Evolutionary conservation across 192 early-diverging fungal genomes (phyloP), one percentile per base, ranked within the genome.

Genomic region (Umbelopsis vinacea): DNA sequence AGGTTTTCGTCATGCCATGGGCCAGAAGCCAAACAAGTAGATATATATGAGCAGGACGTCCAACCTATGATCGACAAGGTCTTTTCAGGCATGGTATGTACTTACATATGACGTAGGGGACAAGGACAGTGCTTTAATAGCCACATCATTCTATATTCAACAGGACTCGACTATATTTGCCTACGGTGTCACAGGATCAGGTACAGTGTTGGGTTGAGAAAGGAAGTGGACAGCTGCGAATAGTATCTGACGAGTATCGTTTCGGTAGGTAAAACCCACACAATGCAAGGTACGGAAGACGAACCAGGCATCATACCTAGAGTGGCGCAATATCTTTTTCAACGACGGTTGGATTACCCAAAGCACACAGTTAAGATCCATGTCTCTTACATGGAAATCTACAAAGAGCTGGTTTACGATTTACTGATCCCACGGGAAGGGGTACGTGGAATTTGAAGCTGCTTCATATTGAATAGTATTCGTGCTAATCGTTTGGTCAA

Each of bases 121-220:
- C 22, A 68, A n/a, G 17, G 22, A 19, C 23, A 22, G 26, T 22
- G 22, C 0, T 11, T 21, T 19, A 37, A n/a, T 24, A 52, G 46
- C 38, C 26, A 23, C 3, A 12, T 33, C 6, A 5, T 2, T 69
- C n/a, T 29, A 14, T 38, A 45, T 8, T 54, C 43, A 21, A 14
- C 67, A 76, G 75, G 83, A 89, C 21, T 85, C 88, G 0, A 91
- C 90, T 0, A 87, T 91, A 52, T 91, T 91, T 71, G 88, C 87
- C 70, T 91, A 90, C 53, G 89, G 89, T 26, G 87, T 89, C 33
- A 91, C 88, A 1, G 89, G 89, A 0, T 88, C 88, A 3, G 87
- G 88, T 40, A 82, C 17, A 21, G 46, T 35, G 12, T 46, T 0
- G 21, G 17, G 12, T 23, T 66, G 60, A 43, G 0, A 12, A 43